A percentile compares a stretch with the other conserved stretches of the same genome.
These are phyloP conservation scores for Pseudovirgaria hyperparasitica DNA, from an alignment of 2,329 filamentous ascomycete species.

Conservation along the genomic window DNA sequence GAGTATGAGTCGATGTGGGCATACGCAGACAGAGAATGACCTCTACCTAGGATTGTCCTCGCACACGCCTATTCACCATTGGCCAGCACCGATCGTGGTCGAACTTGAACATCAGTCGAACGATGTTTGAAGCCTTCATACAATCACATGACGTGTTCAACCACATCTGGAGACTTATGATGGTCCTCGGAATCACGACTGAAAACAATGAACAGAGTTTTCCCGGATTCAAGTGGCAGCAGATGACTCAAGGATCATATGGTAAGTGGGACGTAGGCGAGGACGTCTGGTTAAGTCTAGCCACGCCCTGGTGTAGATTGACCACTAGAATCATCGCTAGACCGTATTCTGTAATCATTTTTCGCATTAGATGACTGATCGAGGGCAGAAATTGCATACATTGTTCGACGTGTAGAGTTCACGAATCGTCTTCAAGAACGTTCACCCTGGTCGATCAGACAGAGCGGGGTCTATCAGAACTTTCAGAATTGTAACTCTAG, in stretches of 20 bases:
- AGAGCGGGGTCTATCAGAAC: conserved; percentile 5
- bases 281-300: background rate
- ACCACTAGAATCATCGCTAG: background rate
- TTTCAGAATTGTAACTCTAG: background rate
- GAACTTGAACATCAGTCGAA: conserved; percentile 3
- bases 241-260: background rate
- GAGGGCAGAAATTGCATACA: conserved; percentile 3
- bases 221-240: conserved; percentile 2
- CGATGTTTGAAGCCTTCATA: conserved; percentile 1
- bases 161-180: conserved; percentile 5
- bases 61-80: conserved; percentile 4
- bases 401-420: conserved; percentile 5
- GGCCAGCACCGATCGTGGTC: conserved; percentile 6
- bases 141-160: conserved; percentile 1
- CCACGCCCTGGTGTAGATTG: background rate
- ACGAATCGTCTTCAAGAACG: conserved; percentile 4
- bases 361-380: conserved; percentile 1
- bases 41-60: no score
- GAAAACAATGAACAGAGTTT: conserved; percentile 5
- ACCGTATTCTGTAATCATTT: conserved; percentile 1
- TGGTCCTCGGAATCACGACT: conserved; percentile 2
- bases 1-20: no score
- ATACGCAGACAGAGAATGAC: no score
- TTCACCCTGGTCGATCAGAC: conserved; percentile 6
- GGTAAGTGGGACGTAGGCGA: background rate